phyloP scores from a whole-genome alignment of 495 filamentous ascomycete genomes.

The Penicillium egyptiacum region DNA sequence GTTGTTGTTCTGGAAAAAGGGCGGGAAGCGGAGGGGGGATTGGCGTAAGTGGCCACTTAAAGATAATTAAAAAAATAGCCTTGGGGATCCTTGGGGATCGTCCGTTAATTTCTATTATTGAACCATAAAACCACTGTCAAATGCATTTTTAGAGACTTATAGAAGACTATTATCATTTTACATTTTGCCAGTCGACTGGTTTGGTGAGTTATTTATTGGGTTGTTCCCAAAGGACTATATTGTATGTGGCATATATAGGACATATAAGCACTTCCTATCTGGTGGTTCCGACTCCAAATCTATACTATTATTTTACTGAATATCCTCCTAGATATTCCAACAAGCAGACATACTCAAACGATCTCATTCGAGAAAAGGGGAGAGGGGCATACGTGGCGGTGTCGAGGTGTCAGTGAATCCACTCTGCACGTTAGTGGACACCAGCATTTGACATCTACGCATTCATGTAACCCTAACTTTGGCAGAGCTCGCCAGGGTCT shows the following conservation, averaged over 20 bases:
- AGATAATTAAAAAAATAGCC: conserved; percentile 3
- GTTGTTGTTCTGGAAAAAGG: conserved; percentile 16
- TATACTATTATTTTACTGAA: not conserved
- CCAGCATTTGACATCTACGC: conserved; percentile 1
- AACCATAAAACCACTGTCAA: not conserved
- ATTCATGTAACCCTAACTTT: too few species aligned
- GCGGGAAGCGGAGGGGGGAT: conserved; percentile 24
- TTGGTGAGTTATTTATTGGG: not conserved
- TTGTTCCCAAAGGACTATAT: not conserved
- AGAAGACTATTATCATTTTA: not conserved
- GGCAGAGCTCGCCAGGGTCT: too few species aligned
- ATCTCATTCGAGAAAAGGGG: conserved; percentile 15
- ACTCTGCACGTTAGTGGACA: conserved; percentile 17
- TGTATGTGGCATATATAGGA: not conserved
- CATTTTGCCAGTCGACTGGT: not conserved
- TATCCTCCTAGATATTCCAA: not conserved
- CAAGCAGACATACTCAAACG: not conserved
- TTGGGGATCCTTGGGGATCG: conserved; percentile 3
- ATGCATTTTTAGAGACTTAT: not conserved
- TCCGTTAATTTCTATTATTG: not conserved
- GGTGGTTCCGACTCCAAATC: not conserved
- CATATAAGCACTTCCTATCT: not conserved
- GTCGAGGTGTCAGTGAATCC: conserved; percentile 21
- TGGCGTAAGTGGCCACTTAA: conserved; percentile 28
- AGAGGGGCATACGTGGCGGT: conserved; percentile 25